Percentiles rank a stretch among this genome's conserved stretches.
These are phyloP conservation scores for Plantago ovata DNA, from an alignment of 257 asterid species.

Conservation along the genomic window DNA sequence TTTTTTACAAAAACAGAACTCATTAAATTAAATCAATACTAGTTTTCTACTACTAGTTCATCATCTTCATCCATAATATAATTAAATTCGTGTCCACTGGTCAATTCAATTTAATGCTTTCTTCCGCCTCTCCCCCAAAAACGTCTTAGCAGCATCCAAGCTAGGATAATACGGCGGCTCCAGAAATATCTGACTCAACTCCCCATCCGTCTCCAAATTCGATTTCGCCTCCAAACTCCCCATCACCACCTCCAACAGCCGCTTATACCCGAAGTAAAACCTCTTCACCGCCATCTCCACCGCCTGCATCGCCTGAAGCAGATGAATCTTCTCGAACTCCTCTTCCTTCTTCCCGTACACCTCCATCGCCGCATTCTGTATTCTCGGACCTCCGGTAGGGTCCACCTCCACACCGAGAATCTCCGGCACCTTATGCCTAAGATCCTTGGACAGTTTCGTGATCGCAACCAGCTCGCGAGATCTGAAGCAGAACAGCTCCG, in stretches of 20 bases:
- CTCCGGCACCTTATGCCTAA: constrained; percentile 75
- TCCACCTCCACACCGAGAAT: constrained; percentile 81
- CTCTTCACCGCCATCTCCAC: constrained; percentile 80
- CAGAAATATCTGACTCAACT: constrained; percentile 56
- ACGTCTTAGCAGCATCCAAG: constrained; percentile 90
- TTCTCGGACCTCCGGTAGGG: constrained; percentile 86
- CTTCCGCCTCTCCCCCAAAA: constrained; percentile 78
- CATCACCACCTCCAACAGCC: constrained; percentile 60
- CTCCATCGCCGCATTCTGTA: constrained; percentile 88
- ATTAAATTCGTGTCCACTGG: too few species aligned
- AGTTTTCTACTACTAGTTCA: too few species aligned
- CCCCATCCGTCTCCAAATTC: constrained; percentile 21
- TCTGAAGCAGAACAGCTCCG: constrained; percentile 72
- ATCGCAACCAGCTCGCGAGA: constrained; percentile 57
- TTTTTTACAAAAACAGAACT: too few species aligned
- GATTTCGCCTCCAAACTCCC: constrained; percentile 75
- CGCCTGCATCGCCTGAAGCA: constrained; percentile 86
- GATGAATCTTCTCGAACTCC: constrained; percentile 47
- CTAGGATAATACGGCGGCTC: constrained; percentile 95
- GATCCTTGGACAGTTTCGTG: constrained; percentile 61
- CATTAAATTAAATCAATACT: too few species aligned
- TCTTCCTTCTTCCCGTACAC: constrained; percentile 45
- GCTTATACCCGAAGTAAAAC: constrained; percentile 73
- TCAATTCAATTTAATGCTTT: too few species aligned
- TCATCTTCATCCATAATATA: too few species aligned